phyloP scores from a whole-genome alignment of 2,329 filamentous ascomycete genomes.

The Fusarium piperis region DNA sequence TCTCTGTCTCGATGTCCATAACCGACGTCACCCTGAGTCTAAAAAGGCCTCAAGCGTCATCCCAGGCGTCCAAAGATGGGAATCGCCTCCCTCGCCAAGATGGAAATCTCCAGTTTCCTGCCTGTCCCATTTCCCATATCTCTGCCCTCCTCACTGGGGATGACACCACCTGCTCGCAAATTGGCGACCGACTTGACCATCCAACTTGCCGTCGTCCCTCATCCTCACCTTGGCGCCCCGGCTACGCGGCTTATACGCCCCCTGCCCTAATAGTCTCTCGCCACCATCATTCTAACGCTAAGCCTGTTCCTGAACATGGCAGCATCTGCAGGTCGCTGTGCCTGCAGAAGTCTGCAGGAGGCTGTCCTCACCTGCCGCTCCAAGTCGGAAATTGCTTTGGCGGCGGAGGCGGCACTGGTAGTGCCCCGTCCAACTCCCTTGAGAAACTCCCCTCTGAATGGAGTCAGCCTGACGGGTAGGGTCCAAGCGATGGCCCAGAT shows the following conservation, averaged over 20 bases:
- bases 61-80: background rate
- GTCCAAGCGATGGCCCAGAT: constrained; percentile 25
- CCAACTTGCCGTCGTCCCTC: background rate
- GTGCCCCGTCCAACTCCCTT: constrained; percentile 3
- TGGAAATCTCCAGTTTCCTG: constrained; percentile 12
- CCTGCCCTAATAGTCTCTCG: constrained; percentile 21
- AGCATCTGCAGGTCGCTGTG: background rate
- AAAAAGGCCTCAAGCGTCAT: background rate
- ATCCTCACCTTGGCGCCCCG: constrained; percentile 22
- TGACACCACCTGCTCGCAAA: constrained; percentile 7
- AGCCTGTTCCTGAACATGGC: constrained; percentile 46
- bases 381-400: constrained; percentile 32
- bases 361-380: constrained; percentile 4
- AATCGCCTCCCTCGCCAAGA: constrained; percentile 15
- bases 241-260: constrained; percentile 19
- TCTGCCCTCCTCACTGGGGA: background rate
- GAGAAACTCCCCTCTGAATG: constrained; percentile 9
- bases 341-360: constrained; percentile 12
- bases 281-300: constrained; percentile 33
- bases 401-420: constrained; percentile 1
- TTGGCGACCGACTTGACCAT: constrained; percentile 1
- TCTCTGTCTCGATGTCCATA: background rate
- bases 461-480: constrained; percentile 7
- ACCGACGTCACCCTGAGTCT: background rate
- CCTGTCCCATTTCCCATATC: constrained; percentile 17